Evolutionary conservation across 371 early-diverging fungal genomes (phyloP), one percentile per base, ranked within the genome.

Genomic region (Choanephora cucurbitarum): DNA sequence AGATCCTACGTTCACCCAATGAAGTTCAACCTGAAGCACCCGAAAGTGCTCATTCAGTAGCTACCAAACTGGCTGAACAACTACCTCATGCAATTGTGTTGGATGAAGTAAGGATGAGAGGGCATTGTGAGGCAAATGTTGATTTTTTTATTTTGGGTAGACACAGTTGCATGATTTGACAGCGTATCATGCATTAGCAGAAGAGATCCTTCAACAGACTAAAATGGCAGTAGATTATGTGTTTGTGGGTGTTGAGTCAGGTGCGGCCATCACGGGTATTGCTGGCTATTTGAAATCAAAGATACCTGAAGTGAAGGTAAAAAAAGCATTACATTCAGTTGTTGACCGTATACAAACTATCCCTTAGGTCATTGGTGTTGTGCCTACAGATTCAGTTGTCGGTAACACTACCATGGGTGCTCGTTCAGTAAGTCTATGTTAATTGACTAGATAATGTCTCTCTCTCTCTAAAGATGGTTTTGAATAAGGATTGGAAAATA

Each of bases 181-280:
- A 24, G 64, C 59, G 4, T 76, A 75, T 50, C 64, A 72, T 42
- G 66, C 55, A 9, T 56, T 88, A 43, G 90, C 90, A 0, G 77
- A 79, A 40, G 91, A 91, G 57, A 82, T 91, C 19, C 44, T 88
- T 33, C 77, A 80, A 46, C 91, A 89, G 66, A 75, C 76, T 8
- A 67, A 78, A 10, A 68, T 75, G 10, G 58, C 67, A 14, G 44
- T 91, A 5, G 89, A 91, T 55, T 77, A 75, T 21, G 59, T 92
- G 31, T 83, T 91, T 23, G 77, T 88, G 15, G 90, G 89, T 47
- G 91, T 86, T 0, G 92, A 89, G 62, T 81, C 90, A 1, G 91
- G 91, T 50, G 79, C 67, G 24, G 75, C 83, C 1, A 79, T 89
- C 23, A 83, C 87, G 33, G 84, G 85, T 22, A 66, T 91, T 51